These are phyloP conservation scores for Neurospora sp. DNA, from an alignment of 495 filamentous ascomycete species.

Conservation along the genomic window DNA sequence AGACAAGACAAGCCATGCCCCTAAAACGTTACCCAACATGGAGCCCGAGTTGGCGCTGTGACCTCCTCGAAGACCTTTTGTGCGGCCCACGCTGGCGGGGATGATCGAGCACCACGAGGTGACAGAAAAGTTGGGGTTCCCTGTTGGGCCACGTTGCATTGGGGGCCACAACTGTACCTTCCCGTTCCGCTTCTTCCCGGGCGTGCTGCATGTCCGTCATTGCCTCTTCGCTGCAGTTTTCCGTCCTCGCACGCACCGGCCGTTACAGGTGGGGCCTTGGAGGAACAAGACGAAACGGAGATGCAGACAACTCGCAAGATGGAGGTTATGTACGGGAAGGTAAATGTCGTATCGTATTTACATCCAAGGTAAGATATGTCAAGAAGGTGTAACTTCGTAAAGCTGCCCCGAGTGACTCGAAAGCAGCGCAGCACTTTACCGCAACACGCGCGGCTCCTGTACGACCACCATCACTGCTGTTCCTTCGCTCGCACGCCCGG, in stretches of 20 bases:
- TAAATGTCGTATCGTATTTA: neutral
- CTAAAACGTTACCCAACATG: neutral
- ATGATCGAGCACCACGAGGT: neutral
- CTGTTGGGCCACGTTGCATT: constrained; percentile 17
- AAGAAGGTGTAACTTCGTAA: neutral
- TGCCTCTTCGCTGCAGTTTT: constrained; percentile 11
- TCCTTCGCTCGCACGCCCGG: neutral
- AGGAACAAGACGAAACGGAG: neutral
- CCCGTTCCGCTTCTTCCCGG: constrained; percentile 18
- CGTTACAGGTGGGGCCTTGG: too few species aligned
- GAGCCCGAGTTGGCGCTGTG: neutral
- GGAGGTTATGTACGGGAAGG: neutral
- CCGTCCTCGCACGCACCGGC: neutral
- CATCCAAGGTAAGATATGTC: neutral
- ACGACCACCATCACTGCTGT: neutral
- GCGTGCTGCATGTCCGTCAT: constrained; percentile 16
- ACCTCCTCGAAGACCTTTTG: neutral
- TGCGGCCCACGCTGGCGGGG: neutral
- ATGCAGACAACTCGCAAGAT: neutral
- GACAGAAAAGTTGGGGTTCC: constrained; percentile 3
- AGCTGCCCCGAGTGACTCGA: neutral
- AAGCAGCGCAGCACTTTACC: neutral
- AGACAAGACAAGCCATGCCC: neutral
- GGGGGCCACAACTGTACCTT: constrained; percentile 13
- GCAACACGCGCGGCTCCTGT: neutral